phyloP scores from a whole-genome alignment of 2,329 filamentous ascomycete species.

The Chrysoporthe deuterocubensis region DNA sequence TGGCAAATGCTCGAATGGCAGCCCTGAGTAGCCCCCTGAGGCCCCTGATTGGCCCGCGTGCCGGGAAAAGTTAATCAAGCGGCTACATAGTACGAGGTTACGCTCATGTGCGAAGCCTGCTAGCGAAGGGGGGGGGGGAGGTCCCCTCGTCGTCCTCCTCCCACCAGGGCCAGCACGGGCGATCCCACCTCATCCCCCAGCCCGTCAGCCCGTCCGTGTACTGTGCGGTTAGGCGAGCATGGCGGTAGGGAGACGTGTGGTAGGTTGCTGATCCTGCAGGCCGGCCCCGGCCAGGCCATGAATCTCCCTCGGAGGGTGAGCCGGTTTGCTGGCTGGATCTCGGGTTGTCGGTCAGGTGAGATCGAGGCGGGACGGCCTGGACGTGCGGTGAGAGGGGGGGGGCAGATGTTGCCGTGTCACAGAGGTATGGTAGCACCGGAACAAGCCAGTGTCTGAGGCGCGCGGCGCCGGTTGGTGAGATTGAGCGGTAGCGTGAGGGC shows the following conservation, averaged over 20 bases:
- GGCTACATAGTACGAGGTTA: not conserved
- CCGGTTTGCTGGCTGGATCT: slow-evolving; percentile 5
- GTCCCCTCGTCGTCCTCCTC: too few species aligned
- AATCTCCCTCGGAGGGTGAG: slow-evolving; percentile 4
- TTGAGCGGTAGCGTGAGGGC: too few species aligned
- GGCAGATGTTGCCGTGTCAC: not conserved
- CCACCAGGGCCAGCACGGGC: too few species aligned
- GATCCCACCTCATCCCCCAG: too few species aligned
- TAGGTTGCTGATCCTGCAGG: slow-evolving; percentile 2
- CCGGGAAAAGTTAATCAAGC: slow-evolving; percentile 7
- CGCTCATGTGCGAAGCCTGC: too few species aligned
- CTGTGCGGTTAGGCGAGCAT: too few species aligned
- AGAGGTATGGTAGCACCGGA: not conserved
- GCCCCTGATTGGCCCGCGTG: not conserved
- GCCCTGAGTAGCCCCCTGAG: not conserved
- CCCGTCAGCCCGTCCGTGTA: not conserved
- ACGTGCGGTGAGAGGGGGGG: slow-evolving; percentile 10
- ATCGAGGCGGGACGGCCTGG: slow-evolving; percentile 7
- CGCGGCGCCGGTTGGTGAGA: too few species aligned
- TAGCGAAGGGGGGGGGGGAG: too few species aligned
- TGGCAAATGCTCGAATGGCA: not conserved
- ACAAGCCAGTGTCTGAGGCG: not conserved
- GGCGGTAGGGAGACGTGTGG: not conserved
- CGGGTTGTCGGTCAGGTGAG: slow-evolving; percentile 3
- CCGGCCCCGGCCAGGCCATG: not conserved